Evolutionary conservation across 2,329 filamentous ascomycete species (phyloP).

Genomic region (Penicillium sp.): DNA sequence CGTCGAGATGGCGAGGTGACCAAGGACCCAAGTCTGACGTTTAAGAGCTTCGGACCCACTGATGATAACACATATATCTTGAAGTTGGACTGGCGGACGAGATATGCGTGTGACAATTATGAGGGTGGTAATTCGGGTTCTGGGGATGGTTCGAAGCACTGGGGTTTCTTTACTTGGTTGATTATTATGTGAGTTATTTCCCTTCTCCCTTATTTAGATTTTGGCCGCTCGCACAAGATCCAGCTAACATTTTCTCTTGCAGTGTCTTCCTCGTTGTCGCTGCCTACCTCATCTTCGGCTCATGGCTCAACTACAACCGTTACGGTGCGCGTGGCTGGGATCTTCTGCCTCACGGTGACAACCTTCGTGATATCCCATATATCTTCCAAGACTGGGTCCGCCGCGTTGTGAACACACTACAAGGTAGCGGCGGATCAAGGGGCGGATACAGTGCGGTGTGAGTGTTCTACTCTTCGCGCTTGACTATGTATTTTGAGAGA

Average conservation of each 20-base stretch:
- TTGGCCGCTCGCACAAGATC: not conserved
- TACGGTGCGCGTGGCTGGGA: conserved; percentile 96
- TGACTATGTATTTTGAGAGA: not conserved
- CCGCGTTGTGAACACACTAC: conserved; percentile 76
- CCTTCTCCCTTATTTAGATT: not conserved
- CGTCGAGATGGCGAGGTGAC: conserved; percentile 24
- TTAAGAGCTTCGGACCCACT: conserved; percentile 67
- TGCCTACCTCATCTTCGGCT: conserved; percentile 93
- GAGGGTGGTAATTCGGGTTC: conserved; percentile 41
- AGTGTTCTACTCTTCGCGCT: not conserved
- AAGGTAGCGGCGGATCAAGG: conserved; percentile 76
- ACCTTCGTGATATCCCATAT: conserved; percentile 88
- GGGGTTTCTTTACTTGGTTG: conserved; percentile 98
- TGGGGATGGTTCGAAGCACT: conserved; percentile 54
- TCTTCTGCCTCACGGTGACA: conserved; percentile 86
- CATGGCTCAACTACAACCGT: conserved; percentile 98
- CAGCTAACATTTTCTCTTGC: conserved; percentile 1
- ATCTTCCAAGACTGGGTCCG: conserved; percentile 85
- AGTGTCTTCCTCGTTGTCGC: conserved; percentile 83
- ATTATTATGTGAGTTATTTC: conserved; percentile 73
- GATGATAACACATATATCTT: conserved; percentile 63
- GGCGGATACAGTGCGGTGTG: conserved; percentile 94
- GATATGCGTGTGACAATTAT: conserved; percentile 74
- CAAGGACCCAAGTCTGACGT: conserved; percentile 64
- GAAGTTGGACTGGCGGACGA: conserved; percentile 80